Conservation (phyloP, 495 filamentous ascomycete genomes). For the Hamigera avellanea region DNA sequence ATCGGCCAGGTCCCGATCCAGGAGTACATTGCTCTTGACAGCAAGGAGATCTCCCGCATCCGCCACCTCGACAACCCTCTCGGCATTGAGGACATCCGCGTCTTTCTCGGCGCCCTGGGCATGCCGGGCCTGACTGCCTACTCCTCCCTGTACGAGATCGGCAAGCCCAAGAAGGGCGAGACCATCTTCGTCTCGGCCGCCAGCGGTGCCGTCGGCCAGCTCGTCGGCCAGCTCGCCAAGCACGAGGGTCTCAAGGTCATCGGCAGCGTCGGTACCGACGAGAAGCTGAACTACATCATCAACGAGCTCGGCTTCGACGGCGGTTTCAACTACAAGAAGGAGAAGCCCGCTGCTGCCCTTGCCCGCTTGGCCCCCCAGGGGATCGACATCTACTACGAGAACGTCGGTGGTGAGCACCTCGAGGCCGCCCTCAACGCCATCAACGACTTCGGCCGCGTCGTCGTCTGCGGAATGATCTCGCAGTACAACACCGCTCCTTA, state of each 20-base stretch:
- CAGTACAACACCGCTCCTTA: constrained; percentile 66
- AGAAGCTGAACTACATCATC: constrained; percentile 56
- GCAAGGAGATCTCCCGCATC: constrained; percentile 20
- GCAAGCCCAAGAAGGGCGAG: constrained; percentile 76
- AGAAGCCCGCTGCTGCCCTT: constrained; percentile 58
- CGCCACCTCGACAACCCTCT: constrained; percentile 32
- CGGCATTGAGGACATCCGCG: constrained; percentile 32
- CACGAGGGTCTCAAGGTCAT: constrained; percentile 78
- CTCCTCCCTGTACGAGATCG: constrained; percentile 70
- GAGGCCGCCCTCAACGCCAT: constrained; percentile 61
- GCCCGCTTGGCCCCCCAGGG: constrained; percentile 66
- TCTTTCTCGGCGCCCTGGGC: constrained; percentile 61
- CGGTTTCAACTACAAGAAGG: constrained; percentile 71
- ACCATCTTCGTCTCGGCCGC: constrained; percentile 79
- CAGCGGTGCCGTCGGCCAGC: constrained; percentile 71
- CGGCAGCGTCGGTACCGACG: constrained; percentile 58
- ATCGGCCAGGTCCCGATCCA: constrained; percentile 46
- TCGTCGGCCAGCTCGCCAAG: constrained; percentile 81
- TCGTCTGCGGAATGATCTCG: constrained; percentile 60
- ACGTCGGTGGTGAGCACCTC: constrained; percentile 83
- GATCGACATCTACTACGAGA: constrained; percentile 93
- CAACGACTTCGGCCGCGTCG: constrained; percentile 61
- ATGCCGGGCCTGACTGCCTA: constrained; percentile 87
- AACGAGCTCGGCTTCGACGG: constrained; percentile 57
- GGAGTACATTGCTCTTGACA: constrained; percentile 38